phyloP scores from a whole-genome alignment of 2,329 filamentous ascomycete species.

The Penicillium sp. region DNA sequence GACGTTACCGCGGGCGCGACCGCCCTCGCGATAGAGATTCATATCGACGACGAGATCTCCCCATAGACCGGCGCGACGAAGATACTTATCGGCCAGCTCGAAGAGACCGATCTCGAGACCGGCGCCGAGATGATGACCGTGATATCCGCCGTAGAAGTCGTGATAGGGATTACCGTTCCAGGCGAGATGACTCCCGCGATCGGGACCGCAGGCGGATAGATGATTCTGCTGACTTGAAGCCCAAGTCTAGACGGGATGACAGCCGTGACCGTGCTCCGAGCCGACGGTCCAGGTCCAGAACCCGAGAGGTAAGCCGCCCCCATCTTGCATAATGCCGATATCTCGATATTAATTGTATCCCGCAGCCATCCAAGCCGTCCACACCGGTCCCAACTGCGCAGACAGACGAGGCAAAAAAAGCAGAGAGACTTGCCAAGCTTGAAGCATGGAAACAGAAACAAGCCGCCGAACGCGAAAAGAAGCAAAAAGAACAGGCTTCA shows the following conservation, averaged over 20 bases:
- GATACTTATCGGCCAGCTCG: slow-evolving; percentile 61
- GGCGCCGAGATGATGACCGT: slow-evolving; percentile 59
- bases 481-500: slow-evolving; percentile 64
- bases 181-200: slow-evolving; percentile 72
- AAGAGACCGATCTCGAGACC: slow-evolving; percentile 63
- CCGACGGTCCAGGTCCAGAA: slow-evolving; percentile 51
- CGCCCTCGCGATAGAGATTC: slow-evolving; percentile 57
- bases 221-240: slow-evolving; percentile 68
- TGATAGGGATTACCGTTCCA: slow-evolving; percentile 65
- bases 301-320: slow-evolving; percentile 56
- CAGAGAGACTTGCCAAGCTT: slow-evolving; percentile 74
- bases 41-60: slow-evolving; percentile 68
- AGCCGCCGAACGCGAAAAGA: slow-evolving; percentile 68
- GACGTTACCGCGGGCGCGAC: slow-evolving; percentile 51
- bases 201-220: slow-evolving; percentile 63
- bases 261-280: slow-evolving; percentile 55
- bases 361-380: slow-evolving; percentile 55
- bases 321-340: neutral
- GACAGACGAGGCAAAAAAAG: slow-evolving; percentile 72
- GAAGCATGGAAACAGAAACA: slow-evolving; percentile 93
- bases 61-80: slow-evolving; percentile 56
- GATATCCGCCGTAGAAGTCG: slow-evolving; percentile 63
- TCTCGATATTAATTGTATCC: slow-evolving; percentile 2
- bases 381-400: slow-evolving; percentile 49
- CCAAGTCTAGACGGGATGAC: slow-evolving; percentile 65